phyloP scores from a whole-genome alignment of 1,139 yeast species.

The Sugiyamaella sp. region DNA sequence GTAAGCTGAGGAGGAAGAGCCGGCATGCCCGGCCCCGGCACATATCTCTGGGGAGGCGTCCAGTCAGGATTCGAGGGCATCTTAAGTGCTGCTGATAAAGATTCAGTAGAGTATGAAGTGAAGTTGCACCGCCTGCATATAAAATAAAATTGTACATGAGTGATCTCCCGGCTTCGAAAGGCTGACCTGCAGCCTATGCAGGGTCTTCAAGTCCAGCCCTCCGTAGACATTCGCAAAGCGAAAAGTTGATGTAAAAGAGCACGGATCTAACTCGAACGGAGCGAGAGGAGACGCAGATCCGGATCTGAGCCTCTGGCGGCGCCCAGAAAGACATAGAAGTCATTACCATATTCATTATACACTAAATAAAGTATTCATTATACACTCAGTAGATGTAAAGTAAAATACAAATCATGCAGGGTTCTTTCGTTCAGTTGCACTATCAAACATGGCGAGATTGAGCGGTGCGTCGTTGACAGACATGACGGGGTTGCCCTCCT shows the following conservation, averaged over 20 bases:
- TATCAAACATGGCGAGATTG: slow-evolving; percentile 74
- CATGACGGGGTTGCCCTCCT: slow-evolving; percentile 60
- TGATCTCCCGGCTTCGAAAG: not conserved
- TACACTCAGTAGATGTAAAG: not conserved
- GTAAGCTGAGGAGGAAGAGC: slow-evolving; percentile 80
- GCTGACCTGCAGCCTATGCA: not conserved
- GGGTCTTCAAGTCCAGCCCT: not conserved
- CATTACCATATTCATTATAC: not conserved
- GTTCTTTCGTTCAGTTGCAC: slow-evolving; percentile 68
- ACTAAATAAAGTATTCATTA: not conserved
- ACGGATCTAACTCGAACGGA: not conserved
- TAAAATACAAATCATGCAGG: slow-evolving; percentile 43
- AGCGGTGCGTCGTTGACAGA: slow-evolving; percentile 65
- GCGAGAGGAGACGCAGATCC: too few species aligned
- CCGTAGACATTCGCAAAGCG: too few species aligned
- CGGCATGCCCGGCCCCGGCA: slow-evolving; percentile 79
- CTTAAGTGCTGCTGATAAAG: too few species aligned
- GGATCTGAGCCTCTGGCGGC: too few species aligned
- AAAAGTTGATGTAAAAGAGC: too few species aligned
- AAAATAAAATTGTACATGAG: not conserved
- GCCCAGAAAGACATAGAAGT: not conserved
- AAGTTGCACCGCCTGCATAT: not conserved
- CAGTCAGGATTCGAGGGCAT: slow-evolving; percentile 24
- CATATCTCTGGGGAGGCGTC: slow-evolving; percentile 53
- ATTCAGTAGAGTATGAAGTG: too few species aligned